Conservation (phyloP, 2,329 filamentous ascomycete species). For the Aspergillus ochraceus region DNA sequence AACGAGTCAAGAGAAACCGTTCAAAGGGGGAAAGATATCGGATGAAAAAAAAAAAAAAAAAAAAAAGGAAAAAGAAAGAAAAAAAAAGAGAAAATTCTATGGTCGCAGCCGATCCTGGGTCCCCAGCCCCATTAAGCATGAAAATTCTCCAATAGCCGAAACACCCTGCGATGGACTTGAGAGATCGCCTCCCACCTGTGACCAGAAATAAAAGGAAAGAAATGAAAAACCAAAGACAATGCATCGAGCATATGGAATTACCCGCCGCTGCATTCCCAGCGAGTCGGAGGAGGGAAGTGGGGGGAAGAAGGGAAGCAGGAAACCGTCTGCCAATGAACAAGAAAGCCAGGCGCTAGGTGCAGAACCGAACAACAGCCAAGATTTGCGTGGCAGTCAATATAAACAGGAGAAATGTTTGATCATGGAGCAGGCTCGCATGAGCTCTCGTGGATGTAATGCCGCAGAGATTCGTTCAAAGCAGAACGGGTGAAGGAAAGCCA, state of each 20-base stretch:
- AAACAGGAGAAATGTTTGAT: conserved; percentile 18
- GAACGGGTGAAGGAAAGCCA: background rate
- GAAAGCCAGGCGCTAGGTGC: conserved; percentile 8
- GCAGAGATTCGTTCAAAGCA: background rate
- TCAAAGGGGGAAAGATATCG: background rate
- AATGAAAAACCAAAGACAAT: conserved; percentile 17
- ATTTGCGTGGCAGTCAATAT: conserved; percentile 18
- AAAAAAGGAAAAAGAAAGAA: conserved; percentile 7
- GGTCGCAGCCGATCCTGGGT: conserved; percentile 12
- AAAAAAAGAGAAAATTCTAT: conserved; percentile 13
- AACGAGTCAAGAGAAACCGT: background rate
- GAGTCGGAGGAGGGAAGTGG: conserved; percentile 3
- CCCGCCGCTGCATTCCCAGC: conserved; percentile 14
- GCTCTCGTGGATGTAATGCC: conserved; percentile 7
- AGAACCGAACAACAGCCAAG: conserved; percentile 11
- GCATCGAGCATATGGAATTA: conserved; percentile 22
- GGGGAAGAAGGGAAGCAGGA: conserved; percentile 4
- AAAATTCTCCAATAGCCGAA: conserved; percentile 18
- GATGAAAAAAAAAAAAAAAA: conserved; percentile 6
- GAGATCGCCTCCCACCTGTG: conserved; percentile 16
- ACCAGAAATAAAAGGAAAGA: conserved; percentile 9
- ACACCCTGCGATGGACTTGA: conserved; percentile 20
- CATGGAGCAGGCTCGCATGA: conserved; percentile 18
- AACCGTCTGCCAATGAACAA: conserved; percentile 5
- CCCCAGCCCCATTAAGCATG: conserved; percentile 15